Conservation (phyloP, 148 eudicot species). For the Cornus florida region DNA sequence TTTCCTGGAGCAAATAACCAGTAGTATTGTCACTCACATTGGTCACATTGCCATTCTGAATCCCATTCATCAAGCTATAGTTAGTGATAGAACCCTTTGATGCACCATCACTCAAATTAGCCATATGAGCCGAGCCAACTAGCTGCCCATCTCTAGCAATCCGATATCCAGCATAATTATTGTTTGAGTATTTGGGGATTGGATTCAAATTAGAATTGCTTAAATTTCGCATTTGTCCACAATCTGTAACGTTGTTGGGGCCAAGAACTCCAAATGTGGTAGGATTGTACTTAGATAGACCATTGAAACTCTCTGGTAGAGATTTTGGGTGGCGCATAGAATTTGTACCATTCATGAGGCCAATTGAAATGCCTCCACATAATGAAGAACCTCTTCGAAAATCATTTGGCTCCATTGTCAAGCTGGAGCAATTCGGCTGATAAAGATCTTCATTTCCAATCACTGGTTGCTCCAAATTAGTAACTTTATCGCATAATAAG, state of each 20-base stretch:
- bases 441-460: neutral
- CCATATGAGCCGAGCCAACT: neutral
- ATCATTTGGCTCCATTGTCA: neutral
- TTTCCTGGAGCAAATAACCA: neutral
- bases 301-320: neutral
- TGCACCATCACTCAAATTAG: neutral
- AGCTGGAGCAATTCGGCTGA: neutral
- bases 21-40: neutral
- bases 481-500: neutral
- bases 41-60: neutral
- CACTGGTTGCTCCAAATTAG: neutral
- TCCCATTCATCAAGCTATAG: neutral
- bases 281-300: neutral
- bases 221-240: conserved; percentile 3
- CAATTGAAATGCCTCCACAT: conserved; percentile 5
- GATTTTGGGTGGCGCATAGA: neutral
- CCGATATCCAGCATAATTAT: neutral
- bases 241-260: neutral
- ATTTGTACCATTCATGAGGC: neutral
- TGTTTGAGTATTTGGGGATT: neutral
- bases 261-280: neutral
- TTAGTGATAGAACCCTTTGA: neutral
- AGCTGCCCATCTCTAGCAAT: neutral
- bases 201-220: neutral
- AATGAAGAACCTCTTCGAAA: neutral